A percentile compares a stretch with the other conserved stretches of the same genome.
Evolutionary conservation across 2,329 filamentous ascomycete genomes (phyloP).

Genomic region (Penicillium sp.): DNA sequence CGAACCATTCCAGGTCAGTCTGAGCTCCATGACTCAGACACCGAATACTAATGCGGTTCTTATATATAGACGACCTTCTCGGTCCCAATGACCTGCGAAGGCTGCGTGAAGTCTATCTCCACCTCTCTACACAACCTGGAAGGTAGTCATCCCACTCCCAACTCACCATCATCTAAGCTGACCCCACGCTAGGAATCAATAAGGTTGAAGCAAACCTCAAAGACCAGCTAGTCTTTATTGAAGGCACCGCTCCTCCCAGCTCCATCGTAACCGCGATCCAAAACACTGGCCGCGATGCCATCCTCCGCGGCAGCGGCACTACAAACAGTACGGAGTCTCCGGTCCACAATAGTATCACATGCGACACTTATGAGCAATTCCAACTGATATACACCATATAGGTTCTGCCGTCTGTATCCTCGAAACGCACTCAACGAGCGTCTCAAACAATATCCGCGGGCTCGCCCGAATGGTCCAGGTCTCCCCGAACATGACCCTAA

Average conservation of each 20-base stretch:
- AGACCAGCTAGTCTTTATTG: constrained; percentile 78
- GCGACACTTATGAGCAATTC: neutral
- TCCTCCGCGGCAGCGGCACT: constrained; percentile 81
- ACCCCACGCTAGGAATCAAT: constrained; percentile 61
- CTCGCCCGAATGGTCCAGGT: constrained; percentile 94
- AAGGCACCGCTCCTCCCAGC: constrained; percentile 86
- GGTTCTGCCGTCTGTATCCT: constrained; percentile 78
- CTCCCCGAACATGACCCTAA: constrained; percentile 69
- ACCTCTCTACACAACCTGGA: constrained; percentile 71
- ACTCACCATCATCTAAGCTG: neutral
- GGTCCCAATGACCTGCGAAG: constrained; percentile 87
- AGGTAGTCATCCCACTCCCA: constrained; percentile 43
- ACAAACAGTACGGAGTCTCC: constrained; percentile 64
- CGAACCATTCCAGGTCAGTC: constrained; percentile 47
- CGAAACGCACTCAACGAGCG: constrained; percentile 69
- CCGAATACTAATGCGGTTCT: constrained; percentile 17
- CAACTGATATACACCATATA: constrained; percentile 9
- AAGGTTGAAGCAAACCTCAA: constrained; percentile 80
- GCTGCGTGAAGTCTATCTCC: constrained; percentile 84
- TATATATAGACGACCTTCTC: constrained; percentile 79
- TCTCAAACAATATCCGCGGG: constrained; percentile 71
- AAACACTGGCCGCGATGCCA: constrained; percentile 86
- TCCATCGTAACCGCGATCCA: constrained; percentile 87
- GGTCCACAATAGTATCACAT: neutral
- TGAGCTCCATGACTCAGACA: neutral